Conservation (phyloP, 108 stramenopile genomes). For the Poteriospumella lacustris region DNA sequence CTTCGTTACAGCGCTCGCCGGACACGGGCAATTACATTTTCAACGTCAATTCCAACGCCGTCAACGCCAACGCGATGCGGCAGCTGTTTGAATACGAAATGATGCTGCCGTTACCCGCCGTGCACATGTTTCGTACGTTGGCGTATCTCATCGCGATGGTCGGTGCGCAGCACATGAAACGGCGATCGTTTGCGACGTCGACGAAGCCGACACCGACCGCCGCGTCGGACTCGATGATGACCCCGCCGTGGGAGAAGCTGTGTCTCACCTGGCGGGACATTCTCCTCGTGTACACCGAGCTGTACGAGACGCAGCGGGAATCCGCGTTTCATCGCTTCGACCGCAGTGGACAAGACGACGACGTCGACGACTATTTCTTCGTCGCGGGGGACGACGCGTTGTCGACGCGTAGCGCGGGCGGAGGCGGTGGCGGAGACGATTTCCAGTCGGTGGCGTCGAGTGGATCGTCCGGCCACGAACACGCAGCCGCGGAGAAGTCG, state of each 20-base stretch:
- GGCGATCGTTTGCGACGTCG: neutral
- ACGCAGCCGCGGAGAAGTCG: too few species aligned
- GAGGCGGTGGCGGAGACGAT: too few species aligned
- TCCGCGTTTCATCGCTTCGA: slow-evolving; percentile 11
- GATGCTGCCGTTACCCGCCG: neutral
- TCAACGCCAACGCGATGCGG: neutral
- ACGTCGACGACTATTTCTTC: neutral
- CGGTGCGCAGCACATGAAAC: neutral
- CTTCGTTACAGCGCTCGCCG: neutral
- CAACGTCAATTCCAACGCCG: slow-evolving; percentile 1
- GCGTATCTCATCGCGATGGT: neutral
- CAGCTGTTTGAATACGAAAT: slow-evolving; percentile 3
- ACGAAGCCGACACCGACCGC: neutral
- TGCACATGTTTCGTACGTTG: neutral
- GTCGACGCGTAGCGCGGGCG: too few species aligned
- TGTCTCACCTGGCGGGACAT: neutral
- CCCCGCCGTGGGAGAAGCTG: neutral
- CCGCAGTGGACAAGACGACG: slow-evolving; percentile 16
- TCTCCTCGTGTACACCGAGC: neutral
- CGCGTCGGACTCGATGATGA: neutral
- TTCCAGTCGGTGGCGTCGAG: too few species aligned
- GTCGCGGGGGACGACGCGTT: neutral
- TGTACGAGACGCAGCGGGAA: neutral
- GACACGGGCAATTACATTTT: neutral
- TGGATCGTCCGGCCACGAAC: too few species aligned